These are phyloP conservation scores for Trichosporon inkin DNA, from an alignment of 1,284 basidiomycete species.

Conservation along the genomic window DNA sequence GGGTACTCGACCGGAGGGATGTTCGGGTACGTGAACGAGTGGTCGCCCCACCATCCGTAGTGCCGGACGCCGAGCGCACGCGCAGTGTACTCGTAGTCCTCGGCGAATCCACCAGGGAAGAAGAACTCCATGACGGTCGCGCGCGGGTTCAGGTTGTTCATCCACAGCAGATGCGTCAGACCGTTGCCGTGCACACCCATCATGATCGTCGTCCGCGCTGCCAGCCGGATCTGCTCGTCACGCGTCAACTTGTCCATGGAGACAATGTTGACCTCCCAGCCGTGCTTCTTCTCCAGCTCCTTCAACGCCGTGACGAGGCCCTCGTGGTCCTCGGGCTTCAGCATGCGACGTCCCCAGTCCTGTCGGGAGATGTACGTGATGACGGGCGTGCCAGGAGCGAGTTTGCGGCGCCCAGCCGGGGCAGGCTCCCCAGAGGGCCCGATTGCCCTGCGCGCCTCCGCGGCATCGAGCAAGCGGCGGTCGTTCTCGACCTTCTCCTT, in stretches of 20 bases:
- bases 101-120: slow-evolving; percentile 61
- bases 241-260: slow-evolving; percentile 73
- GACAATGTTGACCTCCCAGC: slow-evolving; percentile 72
- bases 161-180: slow-evolving; percentile 69
- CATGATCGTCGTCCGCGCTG: slow-evolving; percentile 73
- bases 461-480: background rate
- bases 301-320: slow-evolving; percentile 52
- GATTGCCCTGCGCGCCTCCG: background rate
- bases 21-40: slow-evolving; percentile 59
- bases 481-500: background rate
- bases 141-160: slow-evolving; percentile 55
- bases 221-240: slow-evolving; percentile 69
- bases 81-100: slow-evolving; percentile 66
- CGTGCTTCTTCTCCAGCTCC: slow-evolving; percentile 63
- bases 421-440: background rate
- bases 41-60: slow-evolving; percentile 71
- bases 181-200: slow-evolving; percentile 75
- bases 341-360: slow-evolving; percentile 69
- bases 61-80: slow-evolving; percentile 68
- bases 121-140: slow-evolving; percentile 62
- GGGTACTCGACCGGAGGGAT: slow-evolving; percentile 52
- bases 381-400: slow-evolving; percentile 54
- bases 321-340: slow-evolving; percentile 49
- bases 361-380: slow-evolving; percentile 85
- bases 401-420: background rate